Conservation (phyloP, 805 yeast species). For the Saccharomycopsis fermentans region DNA sequence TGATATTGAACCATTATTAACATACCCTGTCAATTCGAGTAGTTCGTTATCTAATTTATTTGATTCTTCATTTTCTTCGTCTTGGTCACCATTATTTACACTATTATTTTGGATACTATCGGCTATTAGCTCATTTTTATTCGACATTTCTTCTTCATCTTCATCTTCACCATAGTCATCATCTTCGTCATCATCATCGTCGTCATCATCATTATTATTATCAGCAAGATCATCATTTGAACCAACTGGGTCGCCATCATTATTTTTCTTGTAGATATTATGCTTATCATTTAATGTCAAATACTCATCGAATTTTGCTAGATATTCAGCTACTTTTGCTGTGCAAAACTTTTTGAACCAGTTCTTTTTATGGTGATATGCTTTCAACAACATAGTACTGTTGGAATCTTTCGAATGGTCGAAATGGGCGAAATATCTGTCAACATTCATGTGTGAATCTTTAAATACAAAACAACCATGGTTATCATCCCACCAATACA, state of each 20-base stretch:
- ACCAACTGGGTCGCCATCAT: background rate
- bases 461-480: slow-evolving; percentile 13
- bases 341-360: slow-evolving; percentile 17
- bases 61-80: slow-evolving; percentile 1
- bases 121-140: background rate
- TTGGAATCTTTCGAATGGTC: slow-evolving; percentile 6
- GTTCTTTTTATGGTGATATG: slow-evolving; percentile 9
- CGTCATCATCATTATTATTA: slow-evolving; percentile 3
- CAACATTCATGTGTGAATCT: slow-evolving; percentile 9
- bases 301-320: slow-evolving; percentile 10
- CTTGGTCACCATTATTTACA: background rate
- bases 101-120: slow-evolving; percentile 1
- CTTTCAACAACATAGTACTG: slow-evolving; percentile 4
- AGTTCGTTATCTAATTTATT: slow-evolving; percentile 15
- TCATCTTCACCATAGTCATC: slow-evolving; percentile 1
- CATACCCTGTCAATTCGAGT: slow-evolving; percentile 16
- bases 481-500: slow-evolving; percentile 8
- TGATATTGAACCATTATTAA: background rate
- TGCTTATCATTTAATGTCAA: background rate
- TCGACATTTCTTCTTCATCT: background rate
- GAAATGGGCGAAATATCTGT: slow-evolving; percentile 9
- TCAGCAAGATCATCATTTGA: background rate
- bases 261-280: background rate
- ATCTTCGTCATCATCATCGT: slow-evolving; percentile 4
- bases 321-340: slow-evolving; percentile 11